Base-by-base conservation (phyloP, 805 yeast genomes). In the Metschnikowia reukaufii region DNA sequence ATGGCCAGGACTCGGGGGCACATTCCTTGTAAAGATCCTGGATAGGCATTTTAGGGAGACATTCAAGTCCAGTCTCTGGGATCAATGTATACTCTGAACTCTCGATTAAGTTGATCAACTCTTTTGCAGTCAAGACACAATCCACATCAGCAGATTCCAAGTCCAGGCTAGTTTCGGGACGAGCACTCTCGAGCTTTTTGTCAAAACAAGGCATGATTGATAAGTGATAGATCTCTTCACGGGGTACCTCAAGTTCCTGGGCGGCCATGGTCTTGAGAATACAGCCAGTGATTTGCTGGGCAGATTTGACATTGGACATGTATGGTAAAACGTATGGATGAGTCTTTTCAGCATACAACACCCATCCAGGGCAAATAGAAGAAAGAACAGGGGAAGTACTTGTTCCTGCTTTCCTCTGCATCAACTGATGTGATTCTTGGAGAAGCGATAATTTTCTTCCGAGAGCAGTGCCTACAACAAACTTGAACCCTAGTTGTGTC, bases 171-270 rank as follows among this genome's bases (percentile, higher is more conserved):
- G 45, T 36, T 54, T 88, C 96, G 0, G 87, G 84, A 51, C 98
- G 76, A 3, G 96, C 90, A 21, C 97, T 94, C 68, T 94, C 99
- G 35, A 91, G 75, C 65, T 94, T 94, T 68, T 94, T 94, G 65
- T 94, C 99, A 64, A 94, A 94, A 59, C 98, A 92, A 1, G 99
- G 98, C 98, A 92, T 92, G 17, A 94, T 73, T 6, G 94, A 79
- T 45, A 94, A 67, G 63, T 92, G 97, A 61, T 88, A 94, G 0
- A 90, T 67, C 2, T 77, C 58, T 0, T 69, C 60, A 10, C 70
- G 60, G 15, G 61, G 17, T 64, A 67, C 55, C 4, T 42, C 39
- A 7, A 60, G 51, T 15, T 68, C 68, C n/a, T 52, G 42, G 1
- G 74, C 59, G 2, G 71, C 62, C 19, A 82, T 60, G 15, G 73